These are phyloP conservation scores for Diaporthe eres DNA, from an alignment of 2,329 filamentous ascomycete species.

Conservation along the genomic window DNA sequence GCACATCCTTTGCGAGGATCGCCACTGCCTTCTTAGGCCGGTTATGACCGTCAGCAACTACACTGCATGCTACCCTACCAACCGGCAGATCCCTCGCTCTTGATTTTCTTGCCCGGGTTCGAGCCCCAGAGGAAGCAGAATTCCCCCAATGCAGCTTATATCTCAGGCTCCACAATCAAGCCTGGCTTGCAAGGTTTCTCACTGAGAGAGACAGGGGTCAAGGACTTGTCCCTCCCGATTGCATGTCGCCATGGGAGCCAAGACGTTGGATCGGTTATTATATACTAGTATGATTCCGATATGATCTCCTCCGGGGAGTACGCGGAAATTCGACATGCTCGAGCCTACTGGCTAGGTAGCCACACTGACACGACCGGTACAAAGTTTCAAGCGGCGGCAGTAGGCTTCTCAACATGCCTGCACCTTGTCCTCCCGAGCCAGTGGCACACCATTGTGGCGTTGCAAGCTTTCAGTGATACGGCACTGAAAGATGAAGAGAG, in stretches of 20 bases:
- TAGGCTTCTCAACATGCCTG: not conserved
- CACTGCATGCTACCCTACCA: not conserved
- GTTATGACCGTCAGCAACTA: not conserved
- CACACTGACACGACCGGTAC: not conserved
- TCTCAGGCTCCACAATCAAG: too few species aligned
- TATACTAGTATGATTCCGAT: not conserved
- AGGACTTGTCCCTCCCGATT: not conserved
- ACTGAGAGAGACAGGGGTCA: not conserved
- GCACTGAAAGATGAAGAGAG: not conserved
- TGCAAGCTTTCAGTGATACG: not conserved
- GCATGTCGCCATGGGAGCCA: not conserved
- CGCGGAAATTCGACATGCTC: not conserved
- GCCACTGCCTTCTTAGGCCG: not conserved
- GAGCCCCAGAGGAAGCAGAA: not conserved
- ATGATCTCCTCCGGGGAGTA: not conserved
- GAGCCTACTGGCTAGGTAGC: not conserved
- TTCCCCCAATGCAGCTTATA: not conserved
- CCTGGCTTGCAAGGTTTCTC: not conserved
- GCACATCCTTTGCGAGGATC: slow-evolving; percentile 1
- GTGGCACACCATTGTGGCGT: not conserved
- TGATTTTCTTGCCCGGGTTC: not conserved
- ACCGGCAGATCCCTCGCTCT: not conserved
- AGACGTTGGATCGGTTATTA: not conserved
- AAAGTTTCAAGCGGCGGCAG: not conserved
- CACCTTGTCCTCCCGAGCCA: not conserved